A percentile compares a stretch with the other conserved stretches of the same genome.
Evolutionary conservation across 2,329 filamentous ascomycete genomes (phyloP).

Genomic region (Cladosporium sp.): DNA sequence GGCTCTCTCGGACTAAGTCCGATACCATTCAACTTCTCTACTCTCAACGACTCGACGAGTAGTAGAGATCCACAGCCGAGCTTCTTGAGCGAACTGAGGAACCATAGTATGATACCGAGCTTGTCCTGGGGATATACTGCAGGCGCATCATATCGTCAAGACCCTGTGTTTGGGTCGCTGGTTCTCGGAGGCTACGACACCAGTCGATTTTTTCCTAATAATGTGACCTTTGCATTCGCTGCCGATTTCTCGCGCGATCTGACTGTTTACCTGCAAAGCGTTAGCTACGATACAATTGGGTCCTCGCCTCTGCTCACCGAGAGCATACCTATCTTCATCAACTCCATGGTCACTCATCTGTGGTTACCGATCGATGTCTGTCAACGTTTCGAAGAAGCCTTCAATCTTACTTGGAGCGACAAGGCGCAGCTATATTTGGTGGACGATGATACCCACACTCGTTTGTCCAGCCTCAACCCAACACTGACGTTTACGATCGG

Average conservation of each 20-base stretch:
- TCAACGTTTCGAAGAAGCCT: conserved; percentile 42
- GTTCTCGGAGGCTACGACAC: conserved; percentile 47
- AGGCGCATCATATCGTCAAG: conserved; percentile 32
- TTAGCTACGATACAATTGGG: conserved; percentile 29
- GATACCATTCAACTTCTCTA: conserved; percentile 28
- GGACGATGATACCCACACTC: conserved; percentile 41
- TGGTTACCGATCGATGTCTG: conserved; percentile 45
- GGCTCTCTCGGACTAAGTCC: conserved; percentile 38
- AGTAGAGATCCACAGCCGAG: conserved; percentile 25
- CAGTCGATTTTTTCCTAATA: conserved; percentile 22
- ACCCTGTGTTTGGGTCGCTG: conserved; percentile 36
- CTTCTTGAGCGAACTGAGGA: conserved; percentile 26
- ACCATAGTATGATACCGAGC: conserved; percentile 27
- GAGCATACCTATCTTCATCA: conserved; percentile 36
- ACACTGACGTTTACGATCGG: conserved; percentile 40
- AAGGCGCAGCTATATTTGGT: conserved; percentile 43
- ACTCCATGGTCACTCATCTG: conserved; percentile 45
- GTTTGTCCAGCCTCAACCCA: conserved; percentile 39
- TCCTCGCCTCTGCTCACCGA: conserved; percentile 30
- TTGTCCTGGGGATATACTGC: conserved; percentile 35
- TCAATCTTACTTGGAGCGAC: conserved; percentile 44
- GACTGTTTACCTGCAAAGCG: conserved; percentile 29
- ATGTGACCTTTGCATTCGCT: conserved; percentile 37
- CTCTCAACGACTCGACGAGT: conserved; percentile 12
- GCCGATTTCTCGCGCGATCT: conserved; percentile 30